phyloP scores from a whole-genome alignment of 2,329 filamentous ascomycete species.

The Emergomyces pasteurianus region DNA sequence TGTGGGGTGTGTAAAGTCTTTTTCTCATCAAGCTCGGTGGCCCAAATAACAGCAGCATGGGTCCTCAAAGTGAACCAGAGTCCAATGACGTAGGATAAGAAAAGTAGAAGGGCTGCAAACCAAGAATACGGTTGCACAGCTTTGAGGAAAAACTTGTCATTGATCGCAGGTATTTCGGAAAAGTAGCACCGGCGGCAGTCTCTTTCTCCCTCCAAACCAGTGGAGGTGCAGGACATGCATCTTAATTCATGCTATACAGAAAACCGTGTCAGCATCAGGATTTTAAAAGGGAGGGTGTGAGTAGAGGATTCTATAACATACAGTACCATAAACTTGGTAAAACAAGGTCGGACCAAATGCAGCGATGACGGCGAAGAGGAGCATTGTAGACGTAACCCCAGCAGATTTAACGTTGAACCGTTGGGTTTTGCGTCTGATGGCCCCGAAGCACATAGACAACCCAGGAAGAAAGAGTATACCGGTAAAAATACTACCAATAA shows the following conservation, averaged over 20 bases:
- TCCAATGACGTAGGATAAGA: conserved; percentile 86
- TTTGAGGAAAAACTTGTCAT: conserved; percentile 79
- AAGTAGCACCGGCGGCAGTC: conserved; percentile 94
- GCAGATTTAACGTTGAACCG: conserved; percentile 95
- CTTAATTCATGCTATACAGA: conserved; percentile 66
- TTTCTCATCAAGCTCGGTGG: conserved; percentile 69
- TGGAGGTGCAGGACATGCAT: conserved; percentile 52
- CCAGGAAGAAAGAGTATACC: conserved; percentile 91
- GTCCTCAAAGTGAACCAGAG: conserved; percentile 92
- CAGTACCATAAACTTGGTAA: conserved; percentile 95
- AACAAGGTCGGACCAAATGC: conserved; percentile 93
- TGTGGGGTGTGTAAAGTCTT: conserved; percentile 34
- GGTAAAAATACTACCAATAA: conserved; percentile 95
- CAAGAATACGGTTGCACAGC: conserved; percentile 92
- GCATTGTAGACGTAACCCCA: conserved; percentile 94
- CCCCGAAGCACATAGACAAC: conserved; percentile 96
- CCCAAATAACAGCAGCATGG: conserved; percentile 96
- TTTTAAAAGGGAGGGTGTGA: background rate
- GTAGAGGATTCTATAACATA: conserved; percentile 35
- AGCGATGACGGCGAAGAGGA: conserved; percentile 89
- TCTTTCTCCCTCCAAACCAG: conserved; percentile 20
- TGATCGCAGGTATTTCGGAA: conserved; percentile 68
- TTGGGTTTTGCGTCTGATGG: conserved; percentile 94
- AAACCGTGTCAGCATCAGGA: conserved; percentile 23
- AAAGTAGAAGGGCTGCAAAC: conserved; percentile 71